Evolutionary conservation across 768 basidiomycete genomes (phyloP), one percentile per base, ranked within the genome.

Genomic region (Lactarius tabidus): DNA sequence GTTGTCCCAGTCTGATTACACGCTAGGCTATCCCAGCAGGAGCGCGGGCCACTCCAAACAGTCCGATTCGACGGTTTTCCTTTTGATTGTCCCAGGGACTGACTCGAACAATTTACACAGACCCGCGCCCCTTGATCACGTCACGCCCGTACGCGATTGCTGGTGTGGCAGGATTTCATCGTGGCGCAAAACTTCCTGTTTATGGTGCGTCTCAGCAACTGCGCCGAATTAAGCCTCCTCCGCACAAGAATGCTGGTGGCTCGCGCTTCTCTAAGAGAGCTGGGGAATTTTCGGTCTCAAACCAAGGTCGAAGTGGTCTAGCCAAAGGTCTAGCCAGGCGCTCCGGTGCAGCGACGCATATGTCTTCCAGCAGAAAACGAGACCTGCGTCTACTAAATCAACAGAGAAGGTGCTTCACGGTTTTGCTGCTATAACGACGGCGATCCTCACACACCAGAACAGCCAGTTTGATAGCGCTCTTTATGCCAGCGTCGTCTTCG

Each of bases 101-200:
- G 33, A 66, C 31, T 23, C 54, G 28, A 2, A n/a, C 8, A 26
- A 26, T 23, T 36, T 26, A 17, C 52, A 35, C 41, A 66, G 60
- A 26, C 14, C 60, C 31, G 26, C 60, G 48, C 29, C 20, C 33
- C n/a, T 28, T 66, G 9, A 54, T 66, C 14, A 66, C 65, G 3
- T 58, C 65, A 39, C 60, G 28, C 8, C 57, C 60, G 10, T 66
- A 66, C 29, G 23, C 31, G 9, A 62, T 66, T 7, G 57, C 52
- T 38, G 60, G 65, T 53, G 65, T 66, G 26, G 57, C 41, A 36
- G 65, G 65, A 31, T 66, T 66, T 26, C 60, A 66, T 17, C 65
- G 57, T 54, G 60, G 26, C 35, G 51, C 60, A 15, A 62, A 59
- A 31, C 51, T 52, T 52, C 31, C 31, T 35, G 33, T 38, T 20